phyloP scores from a whole-genome alignment of 495 filamentous ascomycete species.

The Thermothielavioides terrestris region DNA sequence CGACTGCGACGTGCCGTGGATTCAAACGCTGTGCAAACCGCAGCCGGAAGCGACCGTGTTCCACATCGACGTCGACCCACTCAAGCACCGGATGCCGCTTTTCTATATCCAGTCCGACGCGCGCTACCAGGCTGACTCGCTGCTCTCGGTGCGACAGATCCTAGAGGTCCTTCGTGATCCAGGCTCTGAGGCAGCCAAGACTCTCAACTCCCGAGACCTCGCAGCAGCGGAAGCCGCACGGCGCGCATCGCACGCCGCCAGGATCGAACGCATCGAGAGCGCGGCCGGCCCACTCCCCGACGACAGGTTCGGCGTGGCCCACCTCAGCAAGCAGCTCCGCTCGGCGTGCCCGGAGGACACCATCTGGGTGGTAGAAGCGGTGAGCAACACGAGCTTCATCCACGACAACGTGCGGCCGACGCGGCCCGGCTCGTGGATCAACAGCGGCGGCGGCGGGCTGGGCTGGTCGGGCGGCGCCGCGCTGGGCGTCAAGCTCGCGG shows the following conservation, averaged over 20 bases:
- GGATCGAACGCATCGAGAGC: conserved; percentile 49
- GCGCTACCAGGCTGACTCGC: conserved; percentile 68
- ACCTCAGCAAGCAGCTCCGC: conserved; percentile 60
- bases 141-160: conserved; percentile 66
- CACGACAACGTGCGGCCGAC: conserved; percentile 71
- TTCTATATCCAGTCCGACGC: conserved; percentile 68
- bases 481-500: conserved; percentile 80
- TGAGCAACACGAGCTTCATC: conserved; percentile 71
- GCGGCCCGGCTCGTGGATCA: conserved; percentile 75
- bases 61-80: conserved; percentile 78
- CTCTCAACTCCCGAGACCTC: conserved; percentile 40
- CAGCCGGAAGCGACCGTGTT: conserved; percentile 56
- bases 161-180: conserved; percentile 46
- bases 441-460: conserved; percentile 87
- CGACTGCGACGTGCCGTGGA: conserved; percentile 72
- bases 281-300: conserved; percentile 49
- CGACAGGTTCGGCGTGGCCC: conserved; percentile 58
- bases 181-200: conserved; percentile 28
- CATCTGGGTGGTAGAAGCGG: conserved; percentile 80
- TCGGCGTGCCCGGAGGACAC: conserved; percentile 62
- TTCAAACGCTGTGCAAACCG: conserved; percentile 52
- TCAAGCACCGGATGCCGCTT: conserved; percentile 80
- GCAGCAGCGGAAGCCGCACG: conserved; percentile 43
- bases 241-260: conserved; percentile 48
- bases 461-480: conserved; percentile 90